These are phyloP conservation scores for Secale cereale DNA, from an alignment of 176 grass and related monocot genomes.

Conservation along the genomic window DNA sequence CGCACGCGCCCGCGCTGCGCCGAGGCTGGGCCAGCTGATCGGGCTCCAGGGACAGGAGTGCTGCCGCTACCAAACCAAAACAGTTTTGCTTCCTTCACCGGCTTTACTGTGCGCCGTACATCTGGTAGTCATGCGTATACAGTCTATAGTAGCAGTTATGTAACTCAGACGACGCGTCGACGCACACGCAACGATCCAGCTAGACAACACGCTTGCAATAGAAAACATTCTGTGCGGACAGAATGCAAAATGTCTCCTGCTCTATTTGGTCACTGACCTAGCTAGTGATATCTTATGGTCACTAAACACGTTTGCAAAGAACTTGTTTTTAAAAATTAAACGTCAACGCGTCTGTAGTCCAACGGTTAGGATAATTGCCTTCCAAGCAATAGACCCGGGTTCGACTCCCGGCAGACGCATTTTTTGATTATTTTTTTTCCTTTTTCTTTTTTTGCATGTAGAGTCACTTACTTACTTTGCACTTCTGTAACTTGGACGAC, in stretches of 20 bases:
- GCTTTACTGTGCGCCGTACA: neutral
- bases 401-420: slow-evolving; percentile 84
- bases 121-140: neutral
- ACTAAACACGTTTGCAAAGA: too few species aligned
- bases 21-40: neutral
- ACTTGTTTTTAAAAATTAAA: too few species aligned
- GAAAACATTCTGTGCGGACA: too few species aligned
- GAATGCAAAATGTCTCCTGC: too few species aligned
- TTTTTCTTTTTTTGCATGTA: too few species aligned
- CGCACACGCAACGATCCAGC: neutral
- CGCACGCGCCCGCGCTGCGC: neutral
- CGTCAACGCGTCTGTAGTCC: slow-evolving; percentile 66
- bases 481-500: too few species aligned
- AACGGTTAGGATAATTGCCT: slow-evolving; percentile 99
- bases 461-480: too few species aligned
- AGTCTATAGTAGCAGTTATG: neutral
- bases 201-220: too few species aligned
- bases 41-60: neutral
- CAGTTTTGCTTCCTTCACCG: neutral
- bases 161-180: too few species aligned
- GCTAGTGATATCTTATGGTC: too few species aligned
- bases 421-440: too few species aligned
- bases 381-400: slow-evolving; percentile 98
- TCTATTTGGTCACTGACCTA: too few species aligned
- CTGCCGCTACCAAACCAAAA: slow-evolving; percentile 9